Evolutionary conservation across 2,329 filamentous ascomycete genomes (phyloP).

Genomic region (Penicillium aurantiogriseum): DNA sequence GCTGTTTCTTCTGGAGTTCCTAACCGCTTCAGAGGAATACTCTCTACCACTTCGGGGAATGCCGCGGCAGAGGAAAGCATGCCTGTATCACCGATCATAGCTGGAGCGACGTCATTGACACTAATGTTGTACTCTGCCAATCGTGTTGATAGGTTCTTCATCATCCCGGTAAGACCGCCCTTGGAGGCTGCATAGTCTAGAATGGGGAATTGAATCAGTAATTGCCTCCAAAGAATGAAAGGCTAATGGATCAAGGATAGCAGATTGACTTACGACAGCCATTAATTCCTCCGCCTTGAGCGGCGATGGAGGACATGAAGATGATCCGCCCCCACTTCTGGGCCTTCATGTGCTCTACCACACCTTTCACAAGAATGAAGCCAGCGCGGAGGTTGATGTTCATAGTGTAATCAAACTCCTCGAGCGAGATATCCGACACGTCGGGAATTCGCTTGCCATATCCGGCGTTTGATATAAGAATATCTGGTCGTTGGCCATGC

Average conservation of each 20-base stretch:
- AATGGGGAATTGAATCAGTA: background rate
- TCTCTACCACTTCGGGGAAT: conserved; percentile 58
- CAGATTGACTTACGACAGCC: conserved; percentile 51
- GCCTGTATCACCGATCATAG: conserved; percentile 65
- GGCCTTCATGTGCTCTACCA: conserved; percentile 60
- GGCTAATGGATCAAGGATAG: background rate
- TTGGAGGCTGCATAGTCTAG: conserved; percentile 58
- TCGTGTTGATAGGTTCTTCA: conserved; percentile 61
- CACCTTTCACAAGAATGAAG: conserved; percentile 61
- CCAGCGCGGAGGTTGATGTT: conserved; percentile 62
- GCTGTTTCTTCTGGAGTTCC: conserved; percentile 60
- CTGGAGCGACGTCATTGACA: conserved; percentile 65
- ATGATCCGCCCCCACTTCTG: conserved; percentile 64
- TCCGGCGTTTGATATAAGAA: conserved; percentile 66
- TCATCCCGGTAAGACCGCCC: conserved; percentile 62
- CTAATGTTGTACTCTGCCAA: conserved; percentile 62
- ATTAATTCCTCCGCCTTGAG: conserved; percentile 63
- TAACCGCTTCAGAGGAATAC: conserved; percentile 59
- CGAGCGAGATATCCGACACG: conserved; percentile 59
- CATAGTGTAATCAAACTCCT: conserved; percentile 64
- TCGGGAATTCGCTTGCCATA: conserved; percentile 60
- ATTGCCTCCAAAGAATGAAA: background rate
- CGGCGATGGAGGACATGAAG: conserved; percentile 64
- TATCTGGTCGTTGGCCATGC: conserved; percentile 59
- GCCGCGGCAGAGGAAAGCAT: conserved; percentile 61